Evolutionary conservation across 345 rosid species (phyloP), one percentile per base, ranked within the genome.

Genomic region (Citrus mangshanensis): DNA sequence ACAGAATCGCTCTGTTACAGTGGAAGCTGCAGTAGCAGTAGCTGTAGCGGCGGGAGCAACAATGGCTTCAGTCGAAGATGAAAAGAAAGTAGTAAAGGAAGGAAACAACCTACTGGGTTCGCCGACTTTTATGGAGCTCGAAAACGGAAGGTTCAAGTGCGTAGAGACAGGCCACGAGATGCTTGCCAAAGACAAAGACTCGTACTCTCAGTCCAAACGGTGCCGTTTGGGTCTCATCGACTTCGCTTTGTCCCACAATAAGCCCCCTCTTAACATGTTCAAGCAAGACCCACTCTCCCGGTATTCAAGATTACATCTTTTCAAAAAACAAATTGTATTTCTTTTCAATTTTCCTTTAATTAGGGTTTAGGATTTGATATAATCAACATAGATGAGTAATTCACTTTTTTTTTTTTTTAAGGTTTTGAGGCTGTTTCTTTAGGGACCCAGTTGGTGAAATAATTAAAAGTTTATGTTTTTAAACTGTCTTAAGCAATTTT

Each of bases 171-270:
- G 97, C 32, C 97, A 93, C 85, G 95, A 93, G 82, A 59, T 90
- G 89, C 71, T 93, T 4, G 73, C 80, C 49, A 90, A 89, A 85
- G 97, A 91, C 85, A 84, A 84, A 76, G 96, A 85, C 6, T 81
- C 92, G 5, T 95, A 93, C 77, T 79, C 94, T 32, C 82, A 68
- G 60, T 91, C 91, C 72, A 95, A 93, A 79, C 92, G 97, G 38
- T 92, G 98, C 60, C 99, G 97, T 71, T 60, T 95, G 62, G 98
- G 97, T 34, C 97, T 95, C 80, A 85, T 93, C 79, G 94, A 93
- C 85, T 89, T 87, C 62, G 89, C 97, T 80, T 24, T 95, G 74
- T 82, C 91, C 77, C 88, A 71, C 74, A 87, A 84, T 3, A 93
- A 82, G 14, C 71, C 97, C 65, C 99, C 97, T 84, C 90, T 95